Evolutionary conservation across 1,139 yeast genomes (phyloP), one percentile per base, ranked within the genome.

Genomic region (Kodamaea fungicola): DNA sequence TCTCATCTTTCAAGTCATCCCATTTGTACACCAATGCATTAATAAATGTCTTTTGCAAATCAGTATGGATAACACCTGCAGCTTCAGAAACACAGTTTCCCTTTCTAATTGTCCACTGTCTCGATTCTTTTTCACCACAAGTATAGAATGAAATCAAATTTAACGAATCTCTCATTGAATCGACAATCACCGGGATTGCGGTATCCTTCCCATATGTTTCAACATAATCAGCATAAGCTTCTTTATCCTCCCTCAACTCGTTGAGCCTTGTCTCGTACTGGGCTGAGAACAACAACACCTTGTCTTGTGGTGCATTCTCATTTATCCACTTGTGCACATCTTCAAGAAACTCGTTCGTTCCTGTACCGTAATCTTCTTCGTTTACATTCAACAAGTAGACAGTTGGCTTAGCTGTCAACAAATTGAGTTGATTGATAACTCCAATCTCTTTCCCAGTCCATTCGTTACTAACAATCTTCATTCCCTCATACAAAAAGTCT

Each of bases 31-130:
- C 89, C 55, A 89, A 85, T 7, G 95, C 95, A 49, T 78, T 76
- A 42, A 90, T 81, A 55, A 90, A 90, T 1, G 95, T 85, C 53
- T 82, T 78, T 63, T 83, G 83, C 42, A 89, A 67, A 59, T 89
- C 97, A 6, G 90, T 83, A 60, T 92, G 97, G 45, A 90, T 90
- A 28, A 87, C 83, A 19, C 95, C 96, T 0, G 97, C 97, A 1
- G 96, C 97, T 45, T 87, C 87, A 10, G 95, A 94, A 7, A 96
- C 96, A 34, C 78, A 73, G 26, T 87, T 80, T 24, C 90, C 87
- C 47, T 73, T 66, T 47, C 95, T 72, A 34, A 90, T 71, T 8
- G 95, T 85, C 97, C 98, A 90, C 59, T 92, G 96, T 47, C 95
- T 74, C 4, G 88, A 90, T 63, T 92, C 97, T 34, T 78, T 74